Conservation (phyloP, 768 basidiomycete genomes). For the Amyloporia xantha region DNA sequence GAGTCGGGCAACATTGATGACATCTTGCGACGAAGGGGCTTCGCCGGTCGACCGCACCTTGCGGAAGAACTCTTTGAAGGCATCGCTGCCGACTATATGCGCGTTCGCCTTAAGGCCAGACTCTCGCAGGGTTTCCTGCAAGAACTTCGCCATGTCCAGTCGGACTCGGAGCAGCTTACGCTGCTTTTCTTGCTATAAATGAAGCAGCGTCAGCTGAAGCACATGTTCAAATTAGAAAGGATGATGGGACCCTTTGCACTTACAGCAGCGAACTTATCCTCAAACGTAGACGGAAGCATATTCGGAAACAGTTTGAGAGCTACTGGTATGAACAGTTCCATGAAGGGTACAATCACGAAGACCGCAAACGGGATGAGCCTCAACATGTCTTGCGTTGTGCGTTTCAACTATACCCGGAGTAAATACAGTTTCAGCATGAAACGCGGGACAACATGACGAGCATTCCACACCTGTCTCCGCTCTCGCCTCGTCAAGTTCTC, state of each 20-base stretch:
- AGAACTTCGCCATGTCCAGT: slow-evolving; percentile 98
- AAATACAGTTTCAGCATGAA: not conserved
- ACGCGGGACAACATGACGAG: slow-evolving; percentile 3
- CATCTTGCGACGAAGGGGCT: slow-evolving; percentile 79
- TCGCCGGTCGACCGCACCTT: slow-evolving; percentile 97
- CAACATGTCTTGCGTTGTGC: slow-evolving; percentile 89
- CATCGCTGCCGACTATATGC: slow-evolving; percentile 89
- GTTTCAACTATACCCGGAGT: slow-evolving; percentile 65
- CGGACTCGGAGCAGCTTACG: slow-evolving; percentile 91
- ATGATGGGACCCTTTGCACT: too few relatives aligned
- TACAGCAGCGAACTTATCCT: slow-evolving; percentile 93
- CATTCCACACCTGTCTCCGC: slow-evolving; percentile 82
- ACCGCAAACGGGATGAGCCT: slow-evolving; percentile 93
- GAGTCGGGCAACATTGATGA: slow-evolving; percentile 91
- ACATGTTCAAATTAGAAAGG: too few relatives aligned
- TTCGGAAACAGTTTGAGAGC: slow-evolving; percentile 96
- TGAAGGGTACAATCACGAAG: slow-evolving; percentile 94
- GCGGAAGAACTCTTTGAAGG: slow-evolving; percentile 99
- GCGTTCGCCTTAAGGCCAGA: slow-evolving; percentile 88
- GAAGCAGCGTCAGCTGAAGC: not conserved
- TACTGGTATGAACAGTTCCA: slow-evolving; percentile 94
- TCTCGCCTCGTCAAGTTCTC: slow-evolving; percentile 89
- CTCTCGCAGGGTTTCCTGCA: slow-evolving; percentile 95
- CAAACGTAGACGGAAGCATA: slow-evolving; percentile 97
- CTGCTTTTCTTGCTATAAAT: slow-evolving; percentile 87